phyloP scores from a whole-genome alignment of 495 filamentous ascomycete species.

The Daldinia grandis region DNA sequence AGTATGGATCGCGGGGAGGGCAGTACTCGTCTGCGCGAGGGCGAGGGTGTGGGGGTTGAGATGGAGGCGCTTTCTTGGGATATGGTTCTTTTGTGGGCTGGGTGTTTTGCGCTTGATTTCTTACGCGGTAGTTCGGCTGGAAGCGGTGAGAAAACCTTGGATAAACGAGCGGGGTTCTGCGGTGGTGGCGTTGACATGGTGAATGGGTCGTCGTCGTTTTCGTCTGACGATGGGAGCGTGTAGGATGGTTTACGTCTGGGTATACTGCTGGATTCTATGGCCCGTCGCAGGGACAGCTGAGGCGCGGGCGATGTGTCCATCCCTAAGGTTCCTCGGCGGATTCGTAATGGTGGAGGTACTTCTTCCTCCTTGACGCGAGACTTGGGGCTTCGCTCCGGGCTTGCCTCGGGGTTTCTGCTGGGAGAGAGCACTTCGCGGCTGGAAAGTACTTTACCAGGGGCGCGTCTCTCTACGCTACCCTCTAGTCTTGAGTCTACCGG shows the following conservation, averaged over 20 bases:
- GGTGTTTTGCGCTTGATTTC: not conserved
- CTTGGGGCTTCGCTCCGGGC: constrained; percentile 8
- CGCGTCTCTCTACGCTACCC: not conserved
- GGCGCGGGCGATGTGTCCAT: not conserved
- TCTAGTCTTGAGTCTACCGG: constrained; percentile 17
- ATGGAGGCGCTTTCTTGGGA: not conserved
- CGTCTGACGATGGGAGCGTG: constrained; percentile 2
- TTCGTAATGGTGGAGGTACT: constrained; percentile 20
- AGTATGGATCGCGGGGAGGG: constrained; percentile 33
- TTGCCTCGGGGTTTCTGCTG: not conserved
- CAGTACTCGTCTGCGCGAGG: constrained; percentile 14
- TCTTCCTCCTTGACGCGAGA: constrained; percentile 11
- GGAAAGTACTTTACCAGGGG: constrained; percentile 17
- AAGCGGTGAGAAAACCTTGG: constrained; percentile 38
- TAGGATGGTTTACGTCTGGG: constrained; percentile 9
- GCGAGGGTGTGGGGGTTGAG: constrained; percentile 37
- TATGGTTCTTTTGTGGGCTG: not conserved
- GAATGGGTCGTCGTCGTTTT: constrained; percentile 38
- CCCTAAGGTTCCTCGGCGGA: constrained; percentile 30
- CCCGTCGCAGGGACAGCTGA: not conserved
- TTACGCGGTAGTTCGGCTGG: constrained; percentile 14
- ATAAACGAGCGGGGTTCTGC: constrained; percentile 35
- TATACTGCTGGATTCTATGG: not conserved
- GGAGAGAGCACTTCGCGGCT: constrained; percentile 18
- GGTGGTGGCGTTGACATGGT: constrained; percentile 19